Evolutionary conservation across 75 land plant genomes (phyloP).

Genomic region (Cryptomeria japonica): DNA sequence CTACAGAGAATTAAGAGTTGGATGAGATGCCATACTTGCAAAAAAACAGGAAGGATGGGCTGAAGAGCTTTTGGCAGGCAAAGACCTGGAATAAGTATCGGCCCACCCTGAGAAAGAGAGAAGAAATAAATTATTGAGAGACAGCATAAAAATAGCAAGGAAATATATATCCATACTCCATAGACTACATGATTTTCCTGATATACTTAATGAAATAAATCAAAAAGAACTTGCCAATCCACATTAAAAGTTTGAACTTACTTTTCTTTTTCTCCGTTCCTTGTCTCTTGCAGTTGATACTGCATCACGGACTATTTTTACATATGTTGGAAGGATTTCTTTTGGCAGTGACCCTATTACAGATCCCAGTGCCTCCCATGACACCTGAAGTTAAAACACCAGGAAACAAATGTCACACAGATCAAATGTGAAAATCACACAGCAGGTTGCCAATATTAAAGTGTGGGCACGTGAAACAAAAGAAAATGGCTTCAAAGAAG

Average conservation of each 20-base stretch:
- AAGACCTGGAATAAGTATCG: conserved; percentile 87
- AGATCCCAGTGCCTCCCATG: conserved; percentile 95
- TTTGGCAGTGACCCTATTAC: conserved; percentile 83
- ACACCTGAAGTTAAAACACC: conserved; percentile 46
- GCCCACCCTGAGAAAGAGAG: conserved; percentile 76
- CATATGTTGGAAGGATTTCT: conserved; percentile 81
- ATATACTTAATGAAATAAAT: background rate
- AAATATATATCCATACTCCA: background rate
- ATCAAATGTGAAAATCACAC: background rate
- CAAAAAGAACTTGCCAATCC: background rate
- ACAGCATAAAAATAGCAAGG: background rate
- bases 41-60: conserved; percentile 85
- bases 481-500: background rate
- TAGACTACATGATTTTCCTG: background rate
- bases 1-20: background rate
- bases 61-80: conserved; percentile 98
- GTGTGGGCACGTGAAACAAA: background rate
- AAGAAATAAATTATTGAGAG: background rate
- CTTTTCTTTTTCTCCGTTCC: conserved; percentile 96
- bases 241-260: conserved; percentile 10
- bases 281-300: conserved; percentile 97
- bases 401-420: background rate
- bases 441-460: background rate
- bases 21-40: conserved; percentile 60
- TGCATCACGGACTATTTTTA: conserved; percentile 94